phyloP scores from a whole-genome alignment of 345 rosid genomes.

The Salix viminalis region DNA sequence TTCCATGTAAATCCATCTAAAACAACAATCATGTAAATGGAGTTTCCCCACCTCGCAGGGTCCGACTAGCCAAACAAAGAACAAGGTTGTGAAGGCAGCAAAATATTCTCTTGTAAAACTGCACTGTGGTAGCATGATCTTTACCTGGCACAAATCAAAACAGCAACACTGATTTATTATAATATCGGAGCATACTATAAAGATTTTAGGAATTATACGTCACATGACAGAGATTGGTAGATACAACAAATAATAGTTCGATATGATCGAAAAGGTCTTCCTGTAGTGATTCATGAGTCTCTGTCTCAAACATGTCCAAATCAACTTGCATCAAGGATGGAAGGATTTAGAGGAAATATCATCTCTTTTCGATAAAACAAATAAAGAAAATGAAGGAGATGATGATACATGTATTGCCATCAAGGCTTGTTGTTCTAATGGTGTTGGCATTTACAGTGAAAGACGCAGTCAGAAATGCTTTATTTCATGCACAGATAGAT shows the following conservation, averaged over 20 bases:
- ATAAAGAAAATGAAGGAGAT: neutral
- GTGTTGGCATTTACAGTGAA: no score
- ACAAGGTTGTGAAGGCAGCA: slow-evolving; percentile 75
- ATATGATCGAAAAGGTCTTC: neutral
- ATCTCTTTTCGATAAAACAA: neutral
- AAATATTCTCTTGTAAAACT: slow-evolving; percentile 67
- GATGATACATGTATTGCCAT: neutral
- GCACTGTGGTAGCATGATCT: slow-evolving; percentile 51
- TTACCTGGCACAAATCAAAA: slow-evolving; percentile 40
- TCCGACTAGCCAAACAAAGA: slow-evolving; percentile 84
- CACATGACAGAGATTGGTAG: neutral
- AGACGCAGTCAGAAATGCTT: neutral
- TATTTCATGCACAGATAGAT: neutral
- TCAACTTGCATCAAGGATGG: neutral
- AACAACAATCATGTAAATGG: neutral
- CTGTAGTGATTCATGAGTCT: neutral
- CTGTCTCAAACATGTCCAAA: neutral
- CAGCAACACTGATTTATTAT: neutral
- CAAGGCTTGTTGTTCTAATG: no score
- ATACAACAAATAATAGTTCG: neutral
- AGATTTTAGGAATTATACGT: neutral
- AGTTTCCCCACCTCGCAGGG: slow-evolving; percentile 55
- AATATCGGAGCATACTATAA: neutral
- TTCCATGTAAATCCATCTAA: neutral
- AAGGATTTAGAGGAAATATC: neutral